Conservation (phyloP, 306 rosid genomes). For the Quercus alba region DNA sequence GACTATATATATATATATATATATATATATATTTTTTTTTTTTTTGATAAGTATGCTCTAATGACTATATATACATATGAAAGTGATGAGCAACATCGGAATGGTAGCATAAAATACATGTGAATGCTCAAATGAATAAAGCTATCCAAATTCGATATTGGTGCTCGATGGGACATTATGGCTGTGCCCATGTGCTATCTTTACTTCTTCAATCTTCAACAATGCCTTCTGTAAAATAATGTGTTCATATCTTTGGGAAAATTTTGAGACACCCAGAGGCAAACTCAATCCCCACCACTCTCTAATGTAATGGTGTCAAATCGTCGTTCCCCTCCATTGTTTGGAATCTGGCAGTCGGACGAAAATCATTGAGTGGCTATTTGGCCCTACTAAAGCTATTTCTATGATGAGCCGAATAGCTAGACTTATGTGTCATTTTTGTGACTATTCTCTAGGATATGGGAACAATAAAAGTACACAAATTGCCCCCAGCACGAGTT, state of each 20-base stretch:
- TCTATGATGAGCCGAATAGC: not conserved
- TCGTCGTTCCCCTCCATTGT: conserved; percentile 31
- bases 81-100: too few species aligned
- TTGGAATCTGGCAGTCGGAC: conserved; percentile 24
- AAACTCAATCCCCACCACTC: conserved; percentile 27
- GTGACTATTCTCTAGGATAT: not conserved
- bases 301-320: conserved; percentile 47
- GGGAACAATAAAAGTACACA: conserved; percentile 11
- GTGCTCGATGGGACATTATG: conserved; percentile 4
- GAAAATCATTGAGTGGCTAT: conserved; percentile 22
- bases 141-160: not conserved
- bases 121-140: too few species aligned
- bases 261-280: not conserved
- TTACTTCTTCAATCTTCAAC: not conserved
- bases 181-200: conserved; percentile 15
- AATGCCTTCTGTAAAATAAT: conserved; percentile 10
- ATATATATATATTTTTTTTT: too few species aligned
- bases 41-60: too few species aligned
- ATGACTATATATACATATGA: too few species aligned
- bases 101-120: too few species aligned
- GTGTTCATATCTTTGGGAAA: not conserved
- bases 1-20: too few species aligned
- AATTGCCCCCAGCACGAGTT: conserved; percentile 17
- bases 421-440: not conserved
- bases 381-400: conserved; percentile 1